Evolutionary conservation across 208 protist genomes (phyloP).

Genomic region (Acanthamoeba sp.): DNA sequence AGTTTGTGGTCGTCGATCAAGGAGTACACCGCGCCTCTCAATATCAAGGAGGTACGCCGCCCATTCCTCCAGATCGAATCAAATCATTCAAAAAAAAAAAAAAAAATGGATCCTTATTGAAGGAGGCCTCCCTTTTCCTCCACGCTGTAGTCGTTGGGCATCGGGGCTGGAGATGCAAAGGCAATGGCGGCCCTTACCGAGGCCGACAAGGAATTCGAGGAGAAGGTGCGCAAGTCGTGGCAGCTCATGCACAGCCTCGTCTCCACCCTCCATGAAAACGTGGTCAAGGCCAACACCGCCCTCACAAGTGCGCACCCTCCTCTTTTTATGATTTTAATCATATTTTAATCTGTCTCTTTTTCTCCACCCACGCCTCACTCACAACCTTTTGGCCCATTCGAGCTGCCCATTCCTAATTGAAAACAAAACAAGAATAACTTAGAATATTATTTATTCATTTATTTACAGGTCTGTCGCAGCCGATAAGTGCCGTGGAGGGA

Average conservation of each 20-base stretch:
- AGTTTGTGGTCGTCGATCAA: conserved; percentile 61
- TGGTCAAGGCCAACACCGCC: conserved; percentile 28
- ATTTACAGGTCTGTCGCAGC: neutral
- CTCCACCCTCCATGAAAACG: conserved; percentile 28
- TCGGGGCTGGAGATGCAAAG: conserved; percentile 34
- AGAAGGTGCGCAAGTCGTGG: conserved; percentile 55
- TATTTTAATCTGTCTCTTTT: too few relatives aligned
- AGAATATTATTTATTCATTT: neutral
- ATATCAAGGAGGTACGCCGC: neutral
- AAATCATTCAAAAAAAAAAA: neutral
- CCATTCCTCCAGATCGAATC: neutral
- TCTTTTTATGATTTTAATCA: neutral
- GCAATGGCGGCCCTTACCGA: conserved; percentile 30
- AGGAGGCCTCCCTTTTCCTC: neutral
- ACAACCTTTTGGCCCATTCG: too few relatives aligned
- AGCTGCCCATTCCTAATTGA: too few relatives aligned
- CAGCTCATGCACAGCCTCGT: conserved; percentile 56
- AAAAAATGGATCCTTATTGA: neutral
- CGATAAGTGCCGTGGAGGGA: neutral
- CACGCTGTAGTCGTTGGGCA: neutral
- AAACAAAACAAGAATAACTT: too few relatives aligned
- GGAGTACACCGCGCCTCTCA: conserved; percentile 56
- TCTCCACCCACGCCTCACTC: too few relatives aligned
- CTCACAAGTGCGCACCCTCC: neutral
- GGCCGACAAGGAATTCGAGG: conserved; percentile 64